phyloP scores from a whole-genome alignment of 2,329 filamentous ascomycete species.

The Ceratocystis harringtonii region DNA sequence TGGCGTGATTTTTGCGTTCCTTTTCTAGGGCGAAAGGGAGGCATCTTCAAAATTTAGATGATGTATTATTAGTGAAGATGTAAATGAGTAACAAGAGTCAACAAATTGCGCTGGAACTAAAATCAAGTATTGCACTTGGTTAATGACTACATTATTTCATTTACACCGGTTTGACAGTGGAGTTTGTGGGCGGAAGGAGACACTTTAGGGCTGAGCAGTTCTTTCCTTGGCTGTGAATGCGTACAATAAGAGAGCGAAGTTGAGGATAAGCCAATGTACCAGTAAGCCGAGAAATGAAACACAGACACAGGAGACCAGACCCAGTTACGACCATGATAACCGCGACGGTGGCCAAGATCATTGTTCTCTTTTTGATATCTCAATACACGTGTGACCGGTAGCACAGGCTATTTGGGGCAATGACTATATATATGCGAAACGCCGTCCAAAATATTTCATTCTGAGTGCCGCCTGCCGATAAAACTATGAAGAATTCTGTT shows the following conservation, averaged over 20 bases:
- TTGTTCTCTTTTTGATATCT: background rate
- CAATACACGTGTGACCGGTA: too few relatives aligned
- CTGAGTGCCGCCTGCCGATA: background rate
- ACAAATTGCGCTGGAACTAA: background rate
- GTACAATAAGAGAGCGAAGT: background rate
- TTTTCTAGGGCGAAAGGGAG: background rate
- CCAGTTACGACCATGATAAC: background rate
- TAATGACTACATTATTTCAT: background rate
- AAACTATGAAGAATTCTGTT: conserved; percentile 10
- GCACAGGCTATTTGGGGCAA: too few relatives aligned
- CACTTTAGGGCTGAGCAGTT: background rate
- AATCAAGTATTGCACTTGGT: too few relatives aligned
- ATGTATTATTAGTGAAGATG: background rate
- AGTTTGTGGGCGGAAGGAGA: conserved; percentile 4
- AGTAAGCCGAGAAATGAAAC: background rate
- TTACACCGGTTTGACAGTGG: too few relatives aligned
- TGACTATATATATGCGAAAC: background rate
- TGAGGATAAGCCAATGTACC: background rate
- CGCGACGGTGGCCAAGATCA: background rate
- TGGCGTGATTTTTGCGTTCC: background rate
- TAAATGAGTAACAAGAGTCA: background rate
- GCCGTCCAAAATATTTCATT: background rate
- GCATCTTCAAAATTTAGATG: background rate
- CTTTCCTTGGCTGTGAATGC: background rate
- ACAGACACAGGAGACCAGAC: background rate